These are phyloP conservation scores for Backusella sp. DNA, from an alignment of 192 early-diverging fungal species.

Conservation along the genomic window DNA sequence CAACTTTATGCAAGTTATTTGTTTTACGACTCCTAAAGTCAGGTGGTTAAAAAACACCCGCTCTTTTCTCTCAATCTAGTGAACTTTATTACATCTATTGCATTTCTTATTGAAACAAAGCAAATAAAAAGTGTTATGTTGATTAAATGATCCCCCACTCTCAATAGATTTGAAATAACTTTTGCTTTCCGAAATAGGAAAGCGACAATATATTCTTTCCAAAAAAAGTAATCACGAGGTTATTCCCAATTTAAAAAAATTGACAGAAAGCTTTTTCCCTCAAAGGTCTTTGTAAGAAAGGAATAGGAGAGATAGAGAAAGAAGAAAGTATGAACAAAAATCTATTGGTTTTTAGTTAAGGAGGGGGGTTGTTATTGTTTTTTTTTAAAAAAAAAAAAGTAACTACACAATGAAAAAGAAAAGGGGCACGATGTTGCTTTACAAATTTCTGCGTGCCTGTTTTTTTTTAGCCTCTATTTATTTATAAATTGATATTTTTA, in stretches of 20 bases:
- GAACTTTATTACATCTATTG: not conserved
- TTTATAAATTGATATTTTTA: conserved; percentile 6
- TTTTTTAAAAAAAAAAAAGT: not conserved
- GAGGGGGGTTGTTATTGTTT: not conserved
- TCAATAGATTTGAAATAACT: not conserved
- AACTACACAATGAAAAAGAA: not conserved
- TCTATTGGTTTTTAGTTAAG: not conserved
- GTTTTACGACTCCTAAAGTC: not conserved
- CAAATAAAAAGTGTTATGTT: not conserved
- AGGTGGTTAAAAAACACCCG: conserved; percentile 4
- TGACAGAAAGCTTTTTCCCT: not conserved
- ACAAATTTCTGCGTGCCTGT: not conserved
- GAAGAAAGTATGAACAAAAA: not conserved
- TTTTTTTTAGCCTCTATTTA: not conserved
- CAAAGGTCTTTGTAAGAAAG: not conserved
- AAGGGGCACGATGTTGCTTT: conserved; percentile 5
- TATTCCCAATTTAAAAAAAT: not conserved
- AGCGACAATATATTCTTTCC: not conserved
- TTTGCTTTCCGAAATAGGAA: conserved; percentile 1
- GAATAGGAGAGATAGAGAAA: not conserved
- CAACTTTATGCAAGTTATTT: conserved; percentile 9
- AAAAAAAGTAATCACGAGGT: not conserved
- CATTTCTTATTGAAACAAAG: not conserved
- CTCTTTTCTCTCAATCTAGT: not conserved
- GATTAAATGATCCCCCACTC: not conserved